Base-by-base conservation (phyloP, 2,329 filamentous ascomycete species). In the Beauveria sp. region DNA sequence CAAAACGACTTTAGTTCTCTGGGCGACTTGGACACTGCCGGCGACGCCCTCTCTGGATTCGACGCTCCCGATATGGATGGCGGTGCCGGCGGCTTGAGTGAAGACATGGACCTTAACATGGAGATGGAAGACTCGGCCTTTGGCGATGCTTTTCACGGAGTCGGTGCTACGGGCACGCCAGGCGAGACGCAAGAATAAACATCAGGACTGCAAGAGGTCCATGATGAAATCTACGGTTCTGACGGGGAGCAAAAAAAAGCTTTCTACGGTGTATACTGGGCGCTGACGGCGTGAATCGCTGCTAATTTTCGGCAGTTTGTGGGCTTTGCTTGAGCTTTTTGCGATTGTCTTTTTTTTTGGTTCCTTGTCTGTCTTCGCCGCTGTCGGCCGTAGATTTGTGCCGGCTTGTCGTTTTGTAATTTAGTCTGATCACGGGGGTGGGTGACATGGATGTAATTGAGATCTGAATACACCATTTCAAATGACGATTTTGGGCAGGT, bases 61-160 rank as follows among this genome's bases (percentile, higher is more conserved):
- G 85, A 83, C 48, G 82, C 83, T 18, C 82, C 84, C 16, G 79
- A 83, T 56, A 72, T 80, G 34, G 79, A 79, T 46, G 72, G 70
- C 4, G 72, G 69, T 1, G 75, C 72, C 2, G 79, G 76, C 4
- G 80, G 79, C 34, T 73, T 83, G 5, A 83, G 78, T 24, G 83
- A 84, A 48, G 84, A 82, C 9, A 72, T 83, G n/a, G 81, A 83
- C 70, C 72, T 87, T 57, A 80, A 83, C 67, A 82, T 87, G 76
- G 88, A 88, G 65, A 83, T 91, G 78, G 88, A 91, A 52, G 88
- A 92, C 69, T 91, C 88, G 42, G 90, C 89, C 1, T 95, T 95
- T 76, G 90, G 89, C 3, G 89, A 95, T 67, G 90, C 90, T 0
- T 91, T 93, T 74, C 89, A 92, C 67, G 84, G 83, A 5, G 82